Percentiles rank a stretch among this genome's conserved stretches.
Conservation (phyloP, 257 asterid genomes). For the Lithospermum erythrorhizon region DNA sequence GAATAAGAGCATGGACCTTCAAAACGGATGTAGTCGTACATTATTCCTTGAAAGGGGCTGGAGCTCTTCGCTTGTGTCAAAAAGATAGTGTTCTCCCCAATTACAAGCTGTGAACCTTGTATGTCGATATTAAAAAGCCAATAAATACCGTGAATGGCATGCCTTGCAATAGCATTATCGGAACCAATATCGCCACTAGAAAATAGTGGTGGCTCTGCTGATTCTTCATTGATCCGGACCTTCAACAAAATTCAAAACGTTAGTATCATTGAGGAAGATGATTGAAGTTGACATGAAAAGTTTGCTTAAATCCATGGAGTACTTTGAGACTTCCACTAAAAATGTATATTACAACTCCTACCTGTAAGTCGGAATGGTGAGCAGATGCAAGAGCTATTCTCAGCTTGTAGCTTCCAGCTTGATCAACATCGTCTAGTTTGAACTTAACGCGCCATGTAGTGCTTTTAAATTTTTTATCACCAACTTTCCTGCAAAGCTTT, state of each 20-base stretch:
- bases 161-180: constrained; percentile 68
- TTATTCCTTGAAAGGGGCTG: constrained; percentile 55
- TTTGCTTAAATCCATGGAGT: neutral
- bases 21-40: constrained; percentile 59
- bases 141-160: constrained; percentile 70
- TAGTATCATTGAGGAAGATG: neutral
- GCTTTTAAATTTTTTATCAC: constrained; percentile 29
- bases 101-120: constrained; percentile 19
- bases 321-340: no score
- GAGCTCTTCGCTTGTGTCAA: constrained; percentile 44
- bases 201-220: constrained; percentile 37
- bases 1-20: constrained; percentile 24
- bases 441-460: constrained; percentile 70
- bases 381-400: constrained; percentile 73
- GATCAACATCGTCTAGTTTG: constrained; percentile 18
- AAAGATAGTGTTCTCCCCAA: constrained; percentile 33
- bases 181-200: constrained; percentile 46
- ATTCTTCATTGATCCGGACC: constrained; percentile 50
- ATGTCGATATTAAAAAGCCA: constrained; percentile 43
- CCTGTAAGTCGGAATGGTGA: constrained; percentile 47
- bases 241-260: constrained; percentile 7
- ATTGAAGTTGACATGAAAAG: neutral
- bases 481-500: constrained; percentile 27
- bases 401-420: constrained; percentile 31
- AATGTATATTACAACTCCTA: neutral